Conservation (phyloP, 192 early-diverging fungal genomes). For the Coemansia furcata region DNA sequence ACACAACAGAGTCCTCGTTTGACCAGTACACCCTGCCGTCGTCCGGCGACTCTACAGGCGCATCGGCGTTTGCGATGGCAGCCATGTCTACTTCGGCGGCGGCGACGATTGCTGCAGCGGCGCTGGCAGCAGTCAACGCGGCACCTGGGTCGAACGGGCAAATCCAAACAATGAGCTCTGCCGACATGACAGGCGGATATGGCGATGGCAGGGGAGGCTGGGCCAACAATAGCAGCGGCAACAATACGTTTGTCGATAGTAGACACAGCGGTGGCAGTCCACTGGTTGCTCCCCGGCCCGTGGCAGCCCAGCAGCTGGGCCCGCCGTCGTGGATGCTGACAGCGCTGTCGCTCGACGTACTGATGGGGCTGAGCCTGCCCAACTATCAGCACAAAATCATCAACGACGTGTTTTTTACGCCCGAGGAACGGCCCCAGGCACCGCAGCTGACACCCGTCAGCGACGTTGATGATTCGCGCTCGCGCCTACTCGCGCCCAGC, state of each 20-base stretch:
- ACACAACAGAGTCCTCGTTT: neutral
- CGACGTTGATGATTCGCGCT: slow-evolving; percentile 40
- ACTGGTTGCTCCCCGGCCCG: slow-evolving; percentile 52
- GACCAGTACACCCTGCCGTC: neutral
- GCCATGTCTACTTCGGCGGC: slow-evolving; percentile 9
- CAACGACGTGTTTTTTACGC: slow-evolving; percentile 54
- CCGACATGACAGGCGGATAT: neutral
- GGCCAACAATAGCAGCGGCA: slow-evolving; percentile 10
- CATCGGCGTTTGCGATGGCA: slow-evolving; percentile 45
- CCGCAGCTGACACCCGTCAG: slow-evolving; percentile 51
- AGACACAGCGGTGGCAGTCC: slow-evolving; percentile 25
- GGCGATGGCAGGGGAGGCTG: slow-evolving; percentile 3
- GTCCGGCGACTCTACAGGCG: neutral
- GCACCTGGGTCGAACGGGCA: slow-evolving; percentile 5
- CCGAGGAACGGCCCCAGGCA: slow-evolving; percentile 45
- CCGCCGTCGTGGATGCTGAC: slow-evolving; percentile 48
- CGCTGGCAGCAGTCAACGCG: slow-evolving; percentile 9
- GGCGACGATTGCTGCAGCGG: slow-evolving; percentile 12
- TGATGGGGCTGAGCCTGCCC: slow-evolving; percentile 31
- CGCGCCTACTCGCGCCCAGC: slow-evolving; percentile 30
- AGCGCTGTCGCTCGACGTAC: slow-evolving; percentile 45
- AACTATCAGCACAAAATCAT: slow-evolving; percentile 43
- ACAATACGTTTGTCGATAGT: slow-evolving; percentile 17
- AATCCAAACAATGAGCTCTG: slow-evolving; percentile 16
- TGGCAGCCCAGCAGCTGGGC: slow-evolving; percentile 40